Evolutionary conservation across 495 filamentous ascomycete genomes (phyloP).

Genomic region (Podospora anserina): DNA sequence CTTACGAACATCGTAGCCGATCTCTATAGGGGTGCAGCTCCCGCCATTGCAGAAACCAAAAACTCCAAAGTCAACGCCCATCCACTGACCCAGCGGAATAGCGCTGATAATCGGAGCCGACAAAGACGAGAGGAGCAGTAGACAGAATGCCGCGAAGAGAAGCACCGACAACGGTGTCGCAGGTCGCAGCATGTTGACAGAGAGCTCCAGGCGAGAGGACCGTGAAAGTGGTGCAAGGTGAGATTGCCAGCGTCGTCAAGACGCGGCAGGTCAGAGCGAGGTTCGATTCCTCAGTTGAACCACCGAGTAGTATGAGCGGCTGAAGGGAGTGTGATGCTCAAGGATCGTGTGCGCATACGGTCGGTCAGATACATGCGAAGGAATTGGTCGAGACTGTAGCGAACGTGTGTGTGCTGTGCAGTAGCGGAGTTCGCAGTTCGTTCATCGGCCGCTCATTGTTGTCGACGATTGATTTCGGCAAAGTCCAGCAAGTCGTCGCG

Average conservation of each 20-base stretch:
- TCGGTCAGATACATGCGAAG: slow-evolving; percentile 22
- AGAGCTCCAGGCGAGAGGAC: not conserved
- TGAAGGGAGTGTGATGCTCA: not conserved
- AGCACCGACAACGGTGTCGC: slow-evolving; percentile 88
- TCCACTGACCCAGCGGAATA: slow-evolving; percentile 76
- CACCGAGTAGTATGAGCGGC: not conserved
- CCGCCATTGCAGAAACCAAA: slow-evolving; percentile 77
- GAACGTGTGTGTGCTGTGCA: slow-evolving; percentile 20
- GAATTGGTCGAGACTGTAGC: not conserved
- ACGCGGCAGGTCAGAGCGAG: slow-evolving; percentile 27
- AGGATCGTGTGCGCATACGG: slow-evolving; percentile 4
- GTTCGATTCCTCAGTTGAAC: slow-evolving; percentile 14
- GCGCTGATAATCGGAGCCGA: slow-evolving; percentile 88
- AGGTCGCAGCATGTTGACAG: slow-evolving; percentile 65
- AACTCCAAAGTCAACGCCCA: slow-evolving; percentile 81
- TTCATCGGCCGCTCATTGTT: slow-evolving; percentile 9
- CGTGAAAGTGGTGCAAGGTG: slow-evolving; percentile 9
- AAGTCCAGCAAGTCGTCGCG: not conserved
- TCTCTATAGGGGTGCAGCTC: slow-evolving; percentile 65
- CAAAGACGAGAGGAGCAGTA: slow-evolving; percentile 81
- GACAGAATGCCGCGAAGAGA: slow-evolving; percentile 78
- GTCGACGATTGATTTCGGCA: not conserved
- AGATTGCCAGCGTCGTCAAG: slow-evolving; percentile 33
- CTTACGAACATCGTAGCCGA: slow-evolving; percentile 86
- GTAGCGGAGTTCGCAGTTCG: not conserved